Conservation (phyloP, 2,329 filamentous ascomycete species). For the Exserohilum turcica region DNA sequence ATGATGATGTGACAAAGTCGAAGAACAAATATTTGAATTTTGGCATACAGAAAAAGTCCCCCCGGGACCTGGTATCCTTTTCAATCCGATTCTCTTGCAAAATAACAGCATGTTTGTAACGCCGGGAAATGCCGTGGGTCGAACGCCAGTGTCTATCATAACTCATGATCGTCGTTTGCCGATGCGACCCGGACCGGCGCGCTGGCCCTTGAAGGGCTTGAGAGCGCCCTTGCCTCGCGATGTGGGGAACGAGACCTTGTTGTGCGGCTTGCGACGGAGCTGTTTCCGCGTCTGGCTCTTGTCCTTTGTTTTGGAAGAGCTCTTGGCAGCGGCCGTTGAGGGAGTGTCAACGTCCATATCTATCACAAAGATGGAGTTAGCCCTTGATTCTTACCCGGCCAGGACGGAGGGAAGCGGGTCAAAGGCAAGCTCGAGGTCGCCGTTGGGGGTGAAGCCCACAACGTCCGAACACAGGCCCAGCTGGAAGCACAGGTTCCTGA, state of each 20-base stretch:
- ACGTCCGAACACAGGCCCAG: slow-evolving; percentile 49
- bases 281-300: slow-evolving; percentile 45
- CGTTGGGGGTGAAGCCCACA: slow-evolving; percentile 44
- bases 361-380: slow-evolving; percentile 37
- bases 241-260: slow-evolving; percentile 47
- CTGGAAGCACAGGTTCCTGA: slow-evolving; percentile 45
- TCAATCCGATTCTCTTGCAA: slow-evolving; percentile 14
- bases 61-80: slow-evolving; percentile 37
- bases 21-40: not conserved
- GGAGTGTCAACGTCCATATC: slow-evolving; percentile 50
- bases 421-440: slow-evolving; percentile 46
- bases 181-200: slow-evolving; percentile 25
- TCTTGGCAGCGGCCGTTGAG: slow-evolving; percentile 18
- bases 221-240: slow-evolving; percentile 42
- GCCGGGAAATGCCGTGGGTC: slow-evolving; percentile 31
- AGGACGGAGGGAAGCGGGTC: slow-evolving; percentile 40
- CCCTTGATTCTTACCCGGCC: slow-evolving; percentile 40
- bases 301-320: slow-evolving; percentile 41
- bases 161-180: slow-evolving; percentile 34
- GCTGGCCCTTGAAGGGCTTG: slow-evolving; percentile 36
- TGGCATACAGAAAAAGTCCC: slow-evolving; percentile 14
- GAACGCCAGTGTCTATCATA: slow-evolving; percentile 23
- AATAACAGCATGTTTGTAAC: slow-evolving; percentile 26
- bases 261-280: slow-evolving; percentile 46
- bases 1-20: not conserved